Evolutionary conservation across 148 eudicot genomes (phyloP).

Genomic region (Chenopodium suecicum): DNA sequence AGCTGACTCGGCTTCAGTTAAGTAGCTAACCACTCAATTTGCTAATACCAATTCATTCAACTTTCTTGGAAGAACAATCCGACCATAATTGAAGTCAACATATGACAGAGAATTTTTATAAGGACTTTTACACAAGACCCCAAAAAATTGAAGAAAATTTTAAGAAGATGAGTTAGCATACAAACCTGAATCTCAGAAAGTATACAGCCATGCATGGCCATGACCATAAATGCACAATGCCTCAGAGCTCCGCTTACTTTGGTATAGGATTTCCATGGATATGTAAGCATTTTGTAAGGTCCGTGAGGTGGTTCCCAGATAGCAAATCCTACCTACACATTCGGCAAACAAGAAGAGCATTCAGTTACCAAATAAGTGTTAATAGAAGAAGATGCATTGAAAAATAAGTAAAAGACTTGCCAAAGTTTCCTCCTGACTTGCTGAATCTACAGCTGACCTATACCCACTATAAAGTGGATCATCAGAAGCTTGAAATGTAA

Average conservation of each 20-base stretch:
- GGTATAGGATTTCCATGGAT: conserved; percentile 81
- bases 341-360: neutral
- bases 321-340: conserved; percentile 73
- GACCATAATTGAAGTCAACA: neutral
- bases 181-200: conserved; percentile 92
- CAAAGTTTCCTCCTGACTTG: conserved; percentile 79
- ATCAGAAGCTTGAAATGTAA: conserved; percentile 75
- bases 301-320: conserved; percentile 98
- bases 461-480: conserved; percentile 80
- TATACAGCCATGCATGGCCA: conserved; percentile 92
- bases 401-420: conserved; percentile 30
- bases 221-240: conserved; percentile 88
- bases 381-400: neutral
- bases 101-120: neutral
- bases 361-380: neutral
- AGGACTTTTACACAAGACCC: neutral
- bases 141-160: neutral
- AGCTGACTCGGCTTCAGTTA: neutral
- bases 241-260: conserved; percentile 82
- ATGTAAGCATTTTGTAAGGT: conserved; percentile 60
- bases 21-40: neutral
- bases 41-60: neutral
- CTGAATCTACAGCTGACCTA: conserved; percentile 74
- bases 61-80: neutral
- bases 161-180: conserved; percentile 10